Percentiles rank a stretch among this genome's conserved stretches.
Evolutionary conservation across 768 basidiomycete species (phyloP).

Genomic region (Suillus fuscotomentosus): DNA sequence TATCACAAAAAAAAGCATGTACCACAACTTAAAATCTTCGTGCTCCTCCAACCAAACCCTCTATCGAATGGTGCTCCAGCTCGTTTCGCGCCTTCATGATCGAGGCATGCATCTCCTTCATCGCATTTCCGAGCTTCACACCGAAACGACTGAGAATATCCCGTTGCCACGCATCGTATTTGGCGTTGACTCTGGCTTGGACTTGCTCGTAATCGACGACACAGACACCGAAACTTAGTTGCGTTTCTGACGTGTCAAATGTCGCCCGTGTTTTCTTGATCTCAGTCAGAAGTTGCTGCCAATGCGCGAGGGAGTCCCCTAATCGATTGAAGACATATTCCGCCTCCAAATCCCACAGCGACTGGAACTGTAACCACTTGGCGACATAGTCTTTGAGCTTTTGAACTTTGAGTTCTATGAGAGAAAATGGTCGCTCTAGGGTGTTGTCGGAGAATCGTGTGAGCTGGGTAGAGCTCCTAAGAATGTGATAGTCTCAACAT

Average conservation of each 20-base stretch:
- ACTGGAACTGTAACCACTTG: conserved; percentile 99
- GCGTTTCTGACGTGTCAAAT: conserved; percentile 95
- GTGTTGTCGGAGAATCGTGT: conserved; percentile 71
- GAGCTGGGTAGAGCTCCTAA: conserved; percentile 45
- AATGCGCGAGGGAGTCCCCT: conserved; percentile 88
- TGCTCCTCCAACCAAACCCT: conserved; percentile 68
- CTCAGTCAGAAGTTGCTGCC: conserved; percentile 95
- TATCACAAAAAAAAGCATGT: background rate
- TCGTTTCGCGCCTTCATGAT: conserved; percentile 94
- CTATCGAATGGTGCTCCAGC: conserved; percentile 94
- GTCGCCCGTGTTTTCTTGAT: conserved; percentile 96
- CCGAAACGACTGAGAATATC: conserved; percentile 94
- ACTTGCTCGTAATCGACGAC: conserved; percentile 98
- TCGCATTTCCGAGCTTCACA: conserved; percentile 86
- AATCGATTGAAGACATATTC: conserved; percentile 96
- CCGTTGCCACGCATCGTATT: conserved; percentile 97
- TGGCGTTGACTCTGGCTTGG: conserved; percentile 95
- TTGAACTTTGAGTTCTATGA: conserved; percentile 87
- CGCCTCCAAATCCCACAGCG: conserved; percentile 96
- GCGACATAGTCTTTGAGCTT: conserved; percentile 88
- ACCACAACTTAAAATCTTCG: background rate
- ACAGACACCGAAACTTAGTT: conserved; percentile 88
- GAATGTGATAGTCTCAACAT: background rate
- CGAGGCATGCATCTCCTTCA: conserved; percentile 96
- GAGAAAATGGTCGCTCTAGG: conserved; percentile 75